Conservation (phyloP, 768 basidiomycete genomes). For the Lanmaoa rubissima region DNA sequence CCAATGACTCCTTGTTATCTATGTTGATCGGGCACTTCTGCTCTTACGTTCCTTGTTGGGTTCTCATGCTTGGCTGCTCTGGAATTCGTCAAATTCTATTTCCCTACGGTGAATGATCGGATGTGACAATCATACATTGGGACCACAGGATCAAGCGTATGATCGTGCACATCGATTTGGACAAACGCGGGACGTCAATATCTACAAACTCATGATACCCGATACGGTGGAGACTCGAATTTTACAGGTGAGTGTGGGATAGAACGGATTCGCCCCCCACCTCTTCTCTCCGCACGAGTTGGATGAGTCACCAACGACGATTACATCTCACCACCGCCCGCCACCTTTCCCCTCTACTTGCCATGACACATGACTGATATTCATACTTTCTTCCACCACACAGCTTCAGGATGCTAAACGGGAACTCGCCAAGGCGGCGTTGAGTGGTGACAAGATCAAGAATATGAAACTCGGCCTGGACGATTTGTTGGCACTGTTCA, state of each 20-base stretch:
- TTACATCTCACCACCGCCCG: background rate
- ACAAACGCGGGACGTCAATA: constrained; percentile 82
- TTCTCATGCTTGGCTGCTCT: background rate
- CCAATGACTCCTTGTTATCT: background rate
- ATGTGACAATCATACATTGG: background rate
- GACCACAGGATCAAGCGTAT: constrained; percentile 80
- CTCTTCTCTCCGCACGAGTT: background rate
- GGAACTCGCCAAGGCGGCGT: constrained; percentile 74
- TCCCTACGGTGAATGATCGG: background rate
- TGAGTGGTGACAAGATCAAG: constrained; percentile 88
- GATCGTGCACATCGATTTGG: constrained; percentile 90
- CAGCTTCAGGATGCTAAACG: constrained; percentile 93
- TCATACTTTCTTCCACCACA: background rate
- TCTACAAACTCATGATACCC: constrained; percentile 86
- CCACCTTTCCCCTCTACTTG: background rate
- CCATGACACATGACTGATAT: constrained; percentile 1
- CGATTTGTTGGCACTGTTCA: constrained; percentile 81
- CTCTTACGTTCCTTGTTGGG: background rate
- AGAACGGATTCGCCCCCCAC: background rate
- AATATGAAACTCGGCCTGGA: constrained; percentile 80
- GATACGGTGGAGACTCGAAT: constrained; percentile 89
- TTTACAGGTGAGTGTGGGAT: constrained; percentile 46
- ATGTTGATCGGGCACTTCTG: constrained; percentile 7
- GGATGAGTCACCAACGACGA: background rate
- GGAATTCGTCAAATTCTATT: background rate